Conservation (phyloP, 1,284 basidiomycete species). For the Sutorius eximius region DNA sequence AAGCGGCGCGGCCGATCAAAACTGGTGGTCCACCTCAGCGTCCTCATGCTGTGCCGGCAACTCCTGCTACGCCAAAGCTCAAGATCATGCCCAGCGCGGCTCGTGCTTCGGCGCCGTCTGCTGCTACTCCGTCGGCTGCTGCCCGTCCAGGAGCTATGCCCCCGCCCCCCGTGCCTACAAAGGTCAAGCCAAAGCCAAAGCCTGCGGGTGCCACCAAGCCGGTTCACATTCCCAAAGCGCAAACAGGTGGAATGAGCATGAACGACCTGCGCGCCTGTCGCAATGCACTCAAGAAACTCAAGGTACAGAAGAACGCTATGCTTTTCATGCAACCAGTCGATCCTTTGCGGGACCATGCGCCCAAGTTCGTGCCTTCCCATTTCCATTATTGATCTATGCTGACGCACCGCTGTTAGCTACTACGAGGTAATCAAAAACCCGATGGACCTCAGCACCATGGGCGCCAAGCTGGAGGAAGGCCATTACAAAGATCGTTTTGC, state of each 20-base stretch:
- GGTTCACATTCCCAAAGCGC: slow-evolving; percentile 64
- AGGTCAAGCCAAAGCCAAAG: slow-evolving; percentile 38
- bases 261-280: slow-evolving; percentile 81
- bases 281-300: slow-evolving; percentile 82
- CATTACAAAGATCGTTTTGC: slow-evolving; percentile 84
- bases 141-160: slow-evolving; percentile 22
- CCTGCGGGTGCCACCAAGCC: slow-evolving; percentile 42
- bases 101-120: slow-evolving; percentile 21
- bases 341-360: slow-evolving; percentile 81
- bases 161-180: slow-evolving; percentile 40
- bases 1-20: slow-evolving; percentile 41
- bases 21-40: slow-evolving; percentile 41
- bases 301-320: slow-evolving; percentile 64
- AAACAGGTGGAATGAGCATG: slow-evolving; percentile 78
- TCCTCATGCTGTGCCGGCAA: slow-evolving; percentile 43
- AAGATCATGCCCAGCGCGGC: slow-evolving; percentile 44
- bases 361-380: slow-evolving; percentile 57
- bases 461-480: slow-evolving; percentile 84
- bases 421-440: slow-evolving; percentile 89
- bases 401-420: slow-evolving; percentile 55
- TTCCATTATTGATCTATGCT: slow-evolving; percentile 14
- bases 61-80: slow-evolving; percentile 53
- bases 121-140: slow-evolving; percentile 22
- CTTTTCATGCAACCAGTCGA: slow-evolving; percentile 90
- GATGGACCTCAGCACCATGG: slow-evolving; percentile 93